Evolutionary conservation across 2,329 filamentous ascomycete species (phyloP).

Genomic region (Fusarium brevicatenulatum): DNA sequence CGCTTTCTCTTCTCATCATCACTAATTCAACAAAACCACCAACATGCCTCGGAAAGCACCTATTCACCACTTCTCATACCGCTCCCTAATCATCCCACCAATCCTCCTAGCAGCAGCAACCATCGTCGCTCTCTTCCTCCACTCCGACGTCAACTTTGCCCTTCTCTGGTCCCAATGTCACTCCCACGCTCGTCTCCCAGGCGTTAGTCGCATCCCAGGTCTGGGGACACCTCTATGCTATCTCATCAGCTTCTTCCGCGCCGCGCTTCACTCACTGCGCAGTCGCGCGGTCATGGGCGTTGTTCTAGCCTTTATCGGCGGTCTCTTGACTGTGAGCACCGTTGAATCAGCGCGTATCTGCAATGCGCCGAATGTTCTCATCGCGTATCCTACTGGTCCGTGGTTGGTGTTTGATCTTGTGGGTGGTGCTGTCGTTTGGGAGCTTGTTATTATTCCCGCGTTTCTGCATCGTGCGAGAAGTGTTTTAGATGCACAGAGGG

Average conservation of each 20-base stretch:
- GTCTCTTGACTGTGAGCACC: slow-evolving; percentile 59
- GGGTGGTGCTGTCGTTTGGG: slow-evolving; percentile 62
- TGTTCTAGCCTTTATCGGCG: slow-evolving; percentile 57
- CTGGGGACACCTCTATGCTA: slow-evolving; percentile 61
- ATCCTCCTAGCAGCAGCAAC: slow-evolving; percentile 58
- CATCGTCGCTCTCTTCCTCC: slow-evolving; percentile 53
- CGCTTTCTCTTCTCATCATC: not conserved
- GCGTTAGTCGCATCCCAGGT: slow-evolving; percentile 56
- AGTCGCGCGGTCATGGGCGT: slow-evolving; percentile 54
- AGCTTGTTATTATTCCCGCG: slow-evolving; percentile 61
- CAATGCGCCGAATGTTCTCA: slow-evolving; percentile 50
- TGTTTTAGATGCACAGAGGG: slow-evolving; percentile 43
- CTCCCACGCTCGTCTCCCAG: slow-evolving; percentile 57
- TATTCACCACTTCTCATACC: slow-evolving; percentile 63
- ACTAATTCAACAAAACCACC: not conserved
- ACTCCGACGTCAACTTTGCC: slow-evolving; percentile 62
- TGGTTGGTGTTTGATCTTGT: slow-evolving; percentile 62
- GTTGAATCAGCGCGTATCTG: slow-evolving; percentile 60
- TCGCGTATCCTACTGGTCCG: slow-evolving; percentile 52
- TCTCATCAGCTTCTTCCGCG: slow-evolving; percentile 61
- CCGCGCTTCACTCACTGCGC: slow-evolving; percentile 55
- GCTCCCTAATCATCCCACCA: slow-evolving; percentile 61
- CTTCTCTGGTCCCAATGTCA: slow-evolving; percentile 66
- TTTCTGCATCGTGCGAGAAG: slow-evolving; percentile 57
- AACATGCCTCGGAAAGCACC: slow-evolving; percentile 51